Evolutionary conservation across 2,329 filamentous ascomycete species (phyloP).

Genomic region (Trichophyton simii): DNA sequence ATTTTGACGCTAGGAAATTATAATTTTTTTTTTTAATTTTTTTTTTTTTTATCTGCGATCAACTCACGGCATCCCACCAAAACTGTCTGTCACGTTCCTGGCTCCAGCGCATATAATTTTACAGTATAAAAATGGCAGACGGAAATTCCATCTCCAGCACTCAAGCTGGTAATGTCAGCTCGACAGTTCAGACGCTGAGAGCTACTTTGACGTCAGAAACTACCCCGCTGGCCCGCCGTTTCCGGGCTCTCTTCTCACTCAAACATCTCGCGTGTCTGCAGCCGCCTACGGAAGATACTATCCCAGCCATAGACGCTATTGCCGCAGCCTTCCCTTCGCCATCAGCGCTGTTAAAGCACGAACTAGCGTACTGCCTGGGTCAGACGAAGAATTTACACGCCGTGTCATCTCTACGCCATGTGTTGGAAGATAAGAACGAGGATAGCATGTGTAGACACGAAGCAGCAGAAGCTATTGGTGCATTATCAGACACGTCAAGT

Average conservation of each 20-base stretch:
- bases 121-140: neutral
- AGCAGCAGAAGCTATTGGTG: conserved; percentile 86
- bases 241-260: conserved; percentile 92
- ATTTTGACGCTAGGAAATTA: neutral
- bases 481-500: conserved; percentile 62
- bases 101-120: neutral
- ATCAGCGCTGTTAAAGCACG: conserved; percentile 87
- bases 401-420: conserved; percentile 56
- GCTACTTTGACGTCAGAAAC: conserved; percentile 67
- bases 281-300: conserved; percentile 43
- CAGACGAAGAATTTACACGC: conserved; percentile 72
- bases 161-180: neutral
- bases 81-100: neutral
- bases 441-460: conserved; percentile 95
- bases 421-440: conserved; percentile 66
- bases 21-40: neutral
- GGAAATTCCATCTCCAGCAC: neutral
- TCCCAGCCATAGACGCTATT: conserved; percentile 64
- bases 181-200: conserved; percentile 39
- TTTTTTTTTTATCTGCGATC: neutral
- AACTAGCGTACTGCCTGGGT: conserved; percentile 91
- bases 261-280: conserved; percentile 74
- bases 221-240: conserved; percentile 73
- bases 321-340: conserved; percentile 73
- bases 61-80: neutral